These are phyloP conservation scores for Sphagnum tenellum DNA, from an alignment of 225 moss, liverwort and hornwort species.

Conservation along the genomic window DNA sequence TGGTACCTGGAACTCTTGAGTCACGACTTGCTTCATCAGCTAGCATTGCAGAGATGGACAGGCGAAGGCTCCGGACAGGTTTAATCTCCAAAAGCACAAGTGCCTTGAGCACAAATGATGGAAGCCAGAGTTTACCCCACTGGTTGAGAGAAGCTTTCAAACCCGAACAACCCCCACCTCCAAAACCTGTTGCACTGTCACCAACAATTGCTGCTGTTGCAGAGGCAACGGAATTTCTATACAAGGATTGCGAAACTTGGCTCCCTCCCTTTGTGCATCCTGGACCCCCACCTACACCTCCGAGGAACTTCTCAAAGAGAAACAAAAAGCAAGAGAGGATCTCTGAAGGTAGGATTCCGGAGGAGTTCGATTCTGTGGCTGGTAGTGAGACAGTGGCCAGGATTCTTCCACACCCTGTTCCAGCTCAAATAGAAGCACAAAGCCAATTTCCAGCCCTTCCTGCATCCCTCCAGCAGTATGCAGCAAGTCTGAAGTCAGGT, in stretches of 20 bases:
- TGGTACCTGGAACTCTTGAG: conserved; percentile 21
- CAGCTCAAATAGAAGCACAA: conserved; percentile 18
- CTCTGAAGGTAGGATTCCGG: conserved; percentile 4
- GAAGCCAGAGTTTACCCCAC: conserved; percentile 76
- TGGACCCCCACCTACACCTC: conserved; percentile 48
- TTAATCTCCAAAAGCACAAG: conserved; percentile 18
- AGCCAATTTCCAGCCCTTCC: conserved; percentile 20
- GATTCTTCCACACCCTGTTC: conserved; percentile 25
- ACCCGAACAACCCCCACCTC: conserved; percentile 59
- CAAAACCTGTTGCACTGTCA: conserved; percentile 50
- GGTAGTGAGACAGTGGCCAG: conserved; percentile 2
- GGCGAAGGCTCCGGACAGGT: conserved; percentile 33
- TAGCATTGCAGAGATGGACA: conserved; percentile 38
- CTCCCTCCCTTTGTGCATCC: conserved; percentile 79
- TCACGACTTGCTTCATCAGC: conserved; percentile 29
- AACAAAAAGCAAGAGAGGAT: conserved; percentile 13
- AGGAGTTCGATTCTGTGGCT: conserved; percentile 17
- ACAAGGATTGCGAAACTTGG: conserved; percentile 51
- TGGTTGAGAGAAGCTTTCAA: conserved; percentile 98
- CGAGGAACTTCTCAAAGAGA: conserved; percentile 48
- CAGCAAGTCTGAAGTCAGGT: conserved; percentile 19
- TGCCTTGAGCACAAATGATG: conserved; percentile 12
- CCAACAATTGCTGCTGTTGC: conserved; percentile 87
- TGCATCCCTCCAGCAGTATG: conserved; percentile 30
- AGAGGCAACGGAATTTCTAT: conserved; percentile 67